Evolutionary conservation across 257 asterid species (phyloP).

Genomic region (Solanum ossicruentum): DNA sequence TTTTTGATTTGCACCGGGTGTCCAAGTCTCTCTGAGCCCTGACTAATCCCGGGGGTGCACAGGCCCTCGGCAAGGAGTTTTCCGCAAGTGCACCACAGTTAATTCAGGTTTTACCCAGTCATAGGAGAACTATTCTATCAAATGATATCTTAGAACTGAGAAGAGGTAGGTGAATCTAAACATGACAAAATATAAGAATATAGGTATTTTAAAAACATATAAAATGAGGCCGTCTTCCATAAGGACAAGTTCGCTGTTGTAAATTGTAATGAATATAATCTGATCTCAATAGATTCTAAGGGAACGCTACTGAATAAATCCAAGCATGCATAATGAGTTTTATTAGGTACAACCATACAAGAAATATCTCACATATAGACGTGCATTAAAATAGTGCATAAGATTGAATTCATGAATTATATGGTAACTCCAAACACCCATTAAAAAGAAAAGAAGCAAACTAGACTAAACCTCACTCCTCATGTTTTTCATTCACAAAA

Average conservation of each 20-base stretch:
- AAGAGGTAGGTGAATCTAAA: not conserved
- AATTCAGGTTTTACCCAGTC: not conserved
- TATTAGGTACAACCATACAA: not conserved
- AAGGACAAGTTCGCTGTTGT: not conserved
- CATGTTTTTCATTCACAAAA: not conserved
- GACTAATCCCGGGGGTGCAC: too few species aligned
- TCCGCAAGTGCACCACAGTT: too few species aligned
- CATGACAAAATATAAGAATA: not conserved
- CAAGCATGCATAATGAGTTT: not conserved
- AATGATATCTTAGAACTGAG: not conserved
- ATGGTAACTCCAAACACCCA: not conserved
- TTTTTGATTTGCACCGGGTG: too few species aligned
- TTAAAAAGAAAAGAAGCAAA: not conserved
- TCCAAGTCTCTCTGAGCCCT: too few species aligned
- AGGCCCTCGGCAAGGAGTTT: too few species aligned
- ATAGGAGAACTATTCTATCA: not conserved
- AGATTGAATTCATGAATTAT: not conserved
- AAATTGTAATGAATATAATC: not conserved
- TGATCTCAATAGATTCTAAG: not conserved
- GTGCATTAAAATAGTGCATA: not conserved
- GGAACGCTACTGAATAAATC: not conserved
- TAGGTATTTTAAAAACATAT: not conserved
- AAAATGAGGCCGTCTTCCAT: not conserved
- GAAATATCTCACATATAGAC: not conserved
- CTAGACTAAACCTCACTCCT: not conserved